Evolutionary conservation across 257 asterid species (phyloP).

Genomic region (Solanum microdontum): DNA sequence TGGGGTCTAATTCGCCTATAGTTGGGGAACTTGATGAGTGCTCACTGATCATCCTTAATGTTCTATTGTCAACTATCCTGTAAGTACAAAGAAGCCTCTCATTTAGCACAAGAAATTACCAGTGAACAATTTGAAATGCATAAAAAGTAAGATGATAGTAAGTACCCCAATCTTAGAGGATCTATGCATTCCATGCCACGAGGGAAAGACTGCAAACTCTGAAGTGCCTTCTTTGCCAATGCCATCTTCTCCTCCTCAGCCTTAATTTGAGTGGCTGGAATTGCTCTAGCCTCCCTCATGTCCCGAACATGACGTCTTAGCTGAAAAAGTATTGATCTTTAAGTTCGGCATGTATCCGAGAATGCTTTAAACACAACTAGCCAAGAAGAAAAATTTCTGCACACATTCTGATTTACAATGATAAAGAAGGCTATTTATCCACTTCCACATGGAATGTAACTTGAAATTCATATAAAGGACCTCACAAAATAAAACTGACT

Average conservation of each 20-base stretch:
- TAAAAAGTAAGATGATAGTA: slow-evolving; percentile 8
- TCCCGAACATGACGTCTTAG: slow-evolving; percentile 84
- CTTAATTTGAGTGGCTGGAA: slow-evolving; percentile 43
- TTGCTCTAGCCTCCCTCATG: slow-evolving; percentile 88
- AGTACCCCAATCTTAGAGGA: slow-evolving; percentile 97
- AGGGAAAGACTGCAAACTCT: slow-evolving; percentile 68
- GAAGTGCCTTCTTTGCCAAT: slow-evolving; percentile 53
- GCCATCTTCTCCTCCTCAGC: slow-evolving; percentile 45
- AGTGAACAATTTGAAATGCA: not conserved
- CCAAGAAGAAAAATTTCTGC: not conserved
- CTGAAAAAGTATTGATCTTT: slow-evolving; percentile 29
- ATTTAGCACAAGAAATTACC: not conserved
- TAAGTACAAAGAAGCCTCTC: slow-evolving; percentile 3
- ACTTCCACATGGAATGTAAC: not conserved
- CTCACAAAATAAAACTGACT: not conserved
- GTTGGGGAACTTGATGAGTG: slow-evolving; percentile 48
- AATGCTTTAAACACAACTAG: too few relatives aligned
- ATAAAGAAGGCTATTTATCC: not conserved
- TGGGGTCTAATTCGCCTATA: slow-evolving; percentile 52
- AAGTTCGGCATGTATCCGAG: too few relatives aligned
- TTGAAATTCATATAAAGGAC: not conserved
- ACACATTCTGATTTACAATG: not conserved
- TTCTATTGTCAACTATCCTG: slow-evolving; percentile 88
- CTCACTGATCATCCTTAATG: slow-evolving; percentile 82
- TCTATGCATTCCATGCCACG: slow-evolving; percentile 99